Base-by-base conservation (phyloP, 495 filamentous ascomycete genomes). In the Aspergillus cavernicola region DNA sequence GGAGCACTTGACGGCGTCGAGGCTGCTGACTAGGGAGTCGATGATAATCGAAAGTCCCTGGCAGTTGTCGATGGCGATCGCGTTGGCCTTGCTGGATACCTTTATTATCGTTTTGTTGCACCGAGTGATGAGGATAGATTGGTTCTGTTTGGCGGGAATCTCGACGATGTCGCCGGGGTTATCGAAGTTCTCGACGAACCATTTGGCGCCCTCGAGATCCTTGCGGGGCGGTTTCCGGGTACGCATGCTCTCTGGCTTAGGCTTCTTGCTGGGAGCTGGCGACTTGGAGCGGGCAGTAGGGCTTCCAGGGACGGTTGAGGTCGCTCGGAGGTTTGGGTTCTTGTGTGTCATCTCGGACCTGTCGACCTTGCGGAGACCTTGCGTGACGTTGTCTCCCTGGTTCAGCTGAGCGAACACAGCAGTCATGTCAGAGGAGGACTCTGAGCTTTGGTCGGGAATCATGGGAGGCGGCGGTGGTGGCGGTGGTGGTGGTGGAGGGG, bases 271-370 rank as follows among this genome's bases (percentile, higher is more conserved):
- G 8, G 90, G 91, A 4, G 86, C 88, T 1, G 90, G 90, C 26
- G 85, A 90, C 79, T 91, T 95, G 24, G 78, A 80, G 15, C 88
- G 80, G 22, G 67, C 56, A 35, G 75, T 78, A 37, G 78, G 82
- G 52, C 79, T 72, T 23, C 70, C 74, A 6, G 75, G 69, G 6
- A 91, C 90, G 10, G 81, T 80, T 8, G 85, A 86, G 45, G 79
- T 75, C 11, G 86, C 82, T 32, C 93, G 85, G 20, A 99, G 77
- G 18, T 82, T 81, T n/a, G 95, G 93, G 72, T 99, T 99, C 76
- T 97, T 97, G 76, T 99, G 93, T 40, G 93, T 97, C 91, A 96
- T 96, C 63, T 96, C 72, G 18, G 85, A 90, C 61, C 85, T 89
- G 71, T 96, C 90, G 23, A 99, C 93, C 74, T 96, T 99, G 48